Evolutionary conservation across 225 moss, liverwort and hornwort genomes (phyloP).

Genomic region (Climacium dendroides): DNA sequence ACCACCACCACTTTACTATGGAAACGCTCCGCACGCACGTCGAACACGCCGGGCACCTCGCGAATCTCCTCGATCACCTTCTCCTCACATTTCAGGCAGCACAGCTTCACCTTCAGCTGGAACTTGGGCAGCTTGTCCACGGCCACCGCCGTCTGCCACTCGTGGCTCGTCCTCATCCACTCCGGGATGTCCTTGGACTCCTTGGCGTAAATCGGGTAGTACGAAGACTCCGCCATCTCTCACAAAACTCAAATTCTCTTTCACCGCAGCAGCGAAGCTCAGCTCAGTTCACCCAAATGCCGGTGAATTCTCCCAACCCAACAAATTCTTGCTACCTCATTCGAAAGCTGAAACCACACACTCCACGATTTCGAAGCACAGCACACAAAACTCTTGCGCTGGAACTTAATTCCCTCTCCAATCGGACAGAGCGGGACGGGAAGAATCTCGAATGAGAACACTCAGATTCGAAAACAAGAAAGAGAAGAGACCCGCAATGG

Average conservation of each 20-base stretch:
- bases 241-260: not conserved
- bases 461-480: not conserved
- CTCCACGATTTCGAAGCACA: too few species aligned
- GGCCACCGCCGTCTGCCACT: conserved; percentile 7
- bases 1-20: conserved; percentile 19
- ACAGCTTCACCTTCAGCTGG: conserved; percentile 25
- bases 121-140: conserved; percentile 19
- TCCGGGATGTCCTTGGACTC: conserved; percentile 30
- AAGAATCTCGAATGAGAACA: not conserved
- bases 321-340: not conserved
- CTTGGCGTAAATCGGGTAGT: conserved; percentile 13
- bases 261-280: not conserved
- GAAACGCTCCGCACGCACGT: conserved; percentile 5
- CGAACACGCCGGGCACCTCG: conserved; percentile 13
- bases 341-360: not conserved
- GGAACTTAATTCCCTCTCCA: not conserved
- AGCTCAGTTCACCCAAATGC: too few species aligned
- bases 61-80: conserved; percentile 22
- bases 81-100: conserved; percentile 26
- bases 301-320: not conserved
- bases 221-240: not conserved
- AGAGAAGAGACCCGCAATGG: not conserved
- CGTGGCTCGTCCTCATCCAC: conserved; percentile 18
- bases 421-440: not conserved
- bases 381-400: not conserved